Base-by-base conservation (phyloP, 805 yeast species). In the Candida coleopterorum region DNA sequence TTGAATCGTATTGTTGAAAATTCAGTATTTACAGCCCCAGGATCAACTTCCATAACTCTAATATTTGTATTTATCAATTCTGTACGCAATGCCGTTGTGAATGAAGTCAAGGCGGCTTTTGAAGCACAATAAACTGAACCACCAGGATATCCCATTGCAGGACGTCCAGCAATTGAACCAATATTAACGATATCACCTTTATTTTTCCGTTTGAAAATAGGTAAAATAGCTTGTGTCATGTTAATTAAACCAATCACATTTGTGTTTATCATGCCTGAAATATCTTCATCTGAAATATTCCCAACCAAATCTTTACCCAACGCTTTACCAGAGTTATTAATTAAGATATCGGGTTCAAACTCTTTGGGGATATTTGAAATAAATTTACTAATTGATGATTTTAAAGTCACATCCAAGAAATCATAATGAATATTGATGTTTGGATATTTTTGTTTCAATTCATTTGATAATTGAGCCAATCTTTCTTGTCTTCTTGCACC, bases 251-350 rank as follows among this genome's bases (percentile, higher is more conserved):
- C 69, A 31, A 58, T 34, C 4, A 62, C 64, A 41, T 64, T 64
- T 34, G 69, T 64, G 18, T 56, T 54, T 37, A 63, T 44, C 70
- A 63, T 63, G 8, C 62, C 67, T 14, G 47, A 44, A 28, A 63
- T 43, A 36, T 64, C 68, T 9, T 49, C 56, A 17, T 53, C 48
- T 9, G 41, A 28, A 22, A 63, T 49, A 12, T 49, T 55, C 9
- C 68, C 69, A 10, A 63, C 67, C 9, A 36, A 31, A 16, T 47
- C 58, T 25, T 41, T 42, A 8, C 70, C 70, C 37, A 61, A 51
- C 2, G 69, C 69, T 42, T 61, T 63, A 10, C 70, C 70, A 10
- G 68, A 65, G 41, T 64, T 64, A 36, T 64, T 64, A 31, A 64
- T 44, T 41, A 64, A 53, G 6, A 63, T 59, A 43, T 63, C 69